These are phyloP conservation scores for Begonia masoniana DNA, from an alignment of 306 rosid genomes.

Conservation along the genomic window DNA sequence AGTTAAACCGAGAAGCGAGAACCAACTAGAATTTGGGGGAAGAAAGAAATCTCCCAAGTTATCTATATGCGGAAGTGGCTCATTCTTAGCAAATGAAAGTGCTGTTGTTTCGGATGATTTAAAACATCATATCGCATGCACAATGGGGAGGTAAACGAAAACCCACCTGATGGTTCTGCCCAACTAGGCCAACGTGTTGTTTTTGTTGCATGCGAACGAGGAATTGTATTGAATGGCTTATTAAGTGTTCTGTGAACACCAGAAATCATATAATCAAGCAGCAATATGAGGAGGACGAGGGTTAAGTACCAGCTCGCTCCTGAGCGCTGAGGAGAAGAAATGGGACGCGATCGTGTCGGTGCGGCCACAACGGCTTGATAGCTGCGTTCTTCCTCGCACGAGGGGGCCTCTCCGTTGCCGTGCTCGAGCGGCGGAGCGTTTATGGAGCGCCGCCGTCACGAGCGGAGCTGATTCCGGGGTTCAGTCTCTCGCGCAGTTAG, in stretches of 20 bases:
- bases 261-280: neutral
- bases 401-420: constrained; percentile 79
- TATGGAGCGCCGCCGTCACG: constrained; percentile 83
- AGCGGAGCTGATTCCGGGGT: constrained; percentile 76
- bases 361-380: constrained; percentile 91
- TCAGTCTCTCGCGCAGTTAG: constrained; percentile 91
- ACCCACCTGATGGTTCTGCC: neutral
- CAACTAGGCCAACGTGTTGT: neutral
- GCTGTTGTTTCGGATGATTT: too few relatives aligned
- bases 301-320: constrained; percentile 27
- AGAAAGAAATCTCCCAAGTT: too few relatives aligned
- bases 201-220: neutral
- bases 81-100: too few relatives aligned
- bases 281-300: constrained; percentile 70
- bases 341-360: constrained; percentile 92
- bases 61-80: too few relatives aligned
- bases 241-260: neutral
- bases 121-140: neutral
- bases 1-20: too few relatives aligned
- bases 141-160: neutral
- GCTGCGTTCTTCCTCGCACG: constrained; percentile 89
- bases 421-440: constrained; percentile 80
- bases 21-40: too few relatives aligned
- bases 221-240: neutral
- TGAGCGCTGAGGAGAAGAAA: constrained; percentile 34